These are phyloP conservation scores for Capsicum baccatum DNA, from an alignment of 257 asterid species.

Conservation along the genomic window DNA sequence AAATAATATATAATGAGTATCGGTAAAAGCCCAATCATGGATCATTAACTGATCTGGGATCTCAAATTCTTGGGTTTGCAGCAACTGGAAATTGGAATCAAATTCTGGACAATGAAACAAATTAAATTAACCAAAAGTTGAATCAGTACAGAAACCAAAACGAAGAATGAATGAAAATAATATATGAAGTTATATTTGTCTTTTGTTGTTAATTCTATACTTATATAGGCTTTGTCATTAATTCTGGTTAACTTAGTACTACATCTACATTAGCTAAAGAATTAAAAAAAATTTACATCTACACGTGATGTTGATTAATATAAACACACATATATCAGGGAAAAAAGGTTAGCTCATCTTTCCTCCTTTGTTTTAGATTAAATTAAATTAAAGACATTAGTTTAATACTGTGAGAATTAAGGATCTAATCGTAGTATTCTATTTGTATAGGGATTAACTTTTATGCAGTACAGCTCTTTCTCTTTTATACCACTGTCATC, in stretches of 20 bases:
- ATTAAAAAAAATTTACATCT: too few species aligned
- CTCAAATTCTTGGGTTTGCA: conserved; percentile 75
- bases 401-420: too few species aligned
- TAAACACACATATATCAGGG: too few species aligned
- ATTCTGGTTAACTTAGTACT: not conserved
- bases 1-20: conserved; percentile 76
- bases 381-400: too few species aligned
- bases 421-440: too few species aligned
- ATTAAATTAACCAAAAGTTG: not conserved
- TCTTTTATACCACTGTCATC: too few species aligned
- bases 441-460: too few species aligned
- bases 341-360: too few species aligned
- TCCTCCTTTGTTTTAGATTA: not conserved
- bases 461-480: not conserved
- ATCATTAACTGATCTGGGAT: conserved; percentile 94
- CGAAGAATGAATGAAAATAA: not conserved
- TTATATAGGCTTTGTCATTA: not conserved
- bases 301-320: too few species aligned
- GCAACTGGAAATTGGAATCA: conserved; percentile 68
- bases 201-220: not conserved
- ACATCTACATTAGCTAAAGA: not conserved
- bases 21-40: conserved; percentile 98
- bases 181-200: not conserved
- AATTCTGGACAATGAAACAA: conserved; percentile 51
- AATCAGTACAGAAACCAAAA: not conserved